Percentiles rank a stretch among this genome's conserved stretches.
These are phyloP conservation scores for Emergomyces africanus DNA, from an alignment of 2,329 filamentous ascomycete genomes.

Conservation along the genomic window DNA sequence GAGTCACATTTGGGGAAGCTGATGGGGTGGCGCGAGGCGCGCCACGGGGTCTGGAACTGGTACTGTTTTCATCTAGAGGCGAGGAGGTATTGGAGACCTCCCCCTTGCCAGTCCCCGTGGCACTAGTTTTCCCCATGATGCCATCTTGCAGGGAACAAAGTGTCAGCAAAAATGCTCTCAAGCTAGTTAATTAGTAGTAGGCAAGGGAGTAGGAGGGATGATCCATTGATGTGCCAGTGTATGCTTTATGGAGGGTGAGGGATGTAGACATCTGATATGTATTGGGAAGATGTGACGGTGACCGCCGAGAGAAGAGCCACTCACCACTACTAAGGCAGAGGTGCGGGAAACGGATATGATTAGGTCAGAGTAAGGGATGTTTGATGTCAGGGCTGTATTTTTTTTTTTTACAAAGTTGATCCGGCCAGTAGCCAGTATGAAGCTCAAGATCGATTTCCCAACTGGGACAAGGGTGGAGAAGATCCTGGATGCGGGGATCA, in stretches of 20 bases:
- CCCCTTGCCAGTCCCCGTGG: slow-evolving; percentile 4
- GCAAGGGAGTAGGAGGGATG: background rate
- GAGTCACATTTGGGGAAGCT: background rate
- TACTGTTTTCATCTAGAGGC: background rate
- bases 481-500: background rate
- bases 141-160: slow-evolving; percentile 11
- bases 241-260: background rate
- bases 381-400: background rate
- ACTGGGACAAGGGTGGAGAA: slow-evolving; percentile 7
- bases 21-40: slow-evolving; percentile 1
- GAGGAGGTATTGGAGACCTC: background rate
- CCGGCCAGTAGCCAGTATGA: slow-evolving; percentile 6
- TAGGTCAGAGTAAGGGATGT: background rate
- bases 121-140: slow-evolving; percentile 17
- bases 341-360: background rate
- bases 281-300: background rate
- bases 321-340: background rate
- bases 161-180: background rate
- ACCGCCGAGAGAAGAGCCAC: background rate
- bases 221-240: background rate
- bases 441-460: slow-evolving; percentile 8
- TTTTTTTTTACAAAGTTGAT: too few relatives aligned
- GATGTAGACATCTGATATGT: background rate
- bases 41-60: background rate
- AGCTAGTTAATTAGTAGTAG: background rate